Evolutionary conservation across 2,329 filamentous ascomycete genomes (phyloP).

Genomic region (Corynespora cassiicola): DNA sequence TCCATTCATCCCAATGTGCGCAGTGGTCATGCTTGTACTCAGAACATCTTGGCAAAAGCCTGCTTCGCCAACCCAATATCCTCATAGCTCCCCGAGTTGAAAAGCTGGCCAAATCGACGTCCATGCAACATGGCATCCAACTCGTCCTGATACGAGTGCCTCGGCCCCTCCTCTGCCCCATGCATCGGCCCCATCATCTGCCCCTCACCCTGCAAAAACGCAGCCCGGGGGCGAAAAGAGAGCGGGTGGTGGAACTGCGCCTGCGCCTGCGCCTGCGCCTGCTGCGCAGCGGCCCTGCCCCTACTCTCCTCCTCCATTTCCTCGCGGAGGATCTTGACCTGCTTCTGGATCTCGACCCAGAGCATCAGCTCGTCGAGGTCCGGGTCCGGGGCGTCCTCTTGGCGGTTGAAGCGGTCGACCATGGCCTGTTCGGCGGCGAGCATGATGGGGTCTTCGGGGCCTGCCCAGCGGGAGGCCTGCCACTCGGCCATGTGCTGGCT

Average conservation of each 20-base stretch:
- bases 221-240: too few relatives aligned
- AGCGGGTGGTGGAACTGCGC: too few relatives aligned
- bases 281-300: too few relatives aligned
- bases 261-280: too few relatives aligned
- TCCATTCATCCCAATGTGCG: too few relatives aligned
- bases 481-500: conserved; percentile 10
- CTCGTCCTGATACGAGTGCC: conserved; percentile 29
- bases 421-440: conserved; percentile 15
- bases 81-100: too few relatives aligned
- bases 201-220: too few relatives aligned
- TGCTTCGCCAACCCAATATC: too few relatives aligned
- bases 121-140: conserved; percentile 29
- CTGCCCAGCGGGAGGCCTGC: conserved; percentile 28
- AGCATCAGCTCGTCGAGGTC: conserved; percentile 47
- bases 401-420: neutral
- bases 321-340: conserved; percentile 50
- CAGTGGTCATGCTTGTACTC: too few relatives aligned
- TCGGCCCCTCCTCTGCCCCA: too few relatives aligned
- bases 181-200: conserved; percentile 5
- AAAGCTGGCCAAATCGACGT: too few relatives aligned
- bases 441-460: conserved; percentile 35
- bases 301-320: conserved; percentile 45
- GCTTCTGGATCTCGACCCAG: conserved; percentile 51
- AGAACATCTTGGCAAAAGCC: too few relatives aligned
- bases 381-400: conserved; percentile 1